Evolutionary conservation across 2,329 filamentous ascomycete genomes (phyloP).

Genomic region (Hypoxylon sp.): DNA sequence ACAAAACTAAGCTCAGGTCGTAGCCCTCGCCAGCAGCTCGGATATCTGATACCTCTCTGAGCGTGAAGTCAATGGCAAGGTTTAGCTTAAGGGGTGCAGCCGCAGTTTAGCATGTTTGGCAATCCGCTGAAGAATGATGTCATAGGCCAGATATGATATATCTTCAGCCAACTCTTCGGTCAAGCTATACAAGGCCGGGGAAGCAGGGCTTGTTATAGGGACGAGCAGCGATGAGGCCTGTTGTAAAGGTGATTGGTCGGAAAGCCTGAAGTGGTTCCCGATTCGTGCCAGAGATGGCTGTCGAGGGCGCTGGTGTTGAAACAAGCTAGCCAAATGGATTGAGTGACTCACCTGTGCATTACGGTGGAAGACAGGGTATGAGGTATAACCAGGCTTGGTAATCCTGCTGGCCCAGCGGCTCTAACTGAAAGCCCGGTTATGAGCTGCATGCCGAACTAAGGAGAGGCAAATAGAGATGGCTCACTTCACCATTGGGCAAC

Average conservation of each 20-base stretch:
- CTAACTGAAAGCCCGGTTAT: constrained; percentile 9
- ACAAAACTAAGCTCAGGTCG: constrained; percentile 27
- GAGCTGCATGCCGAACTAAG: constrained; percentile 16
- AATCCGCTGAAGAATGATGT: constrained; percentile 37
- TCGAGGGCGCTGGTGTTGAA: constrained; percentile 23
- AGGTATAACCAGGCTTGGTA: constrained; percentile 15
- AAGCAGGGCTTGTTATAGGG: constrained; percentile 12
- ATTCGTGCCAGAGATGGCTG: constrained; percentile 23
- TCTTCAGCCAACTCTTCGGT: constrained; percentile 18
- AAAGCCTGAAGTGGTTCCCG: constrained; percentile 25
- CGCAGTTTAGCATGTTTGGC: constrained; percentile 23
- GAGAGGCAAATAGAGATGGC: constrained; percentile 10
- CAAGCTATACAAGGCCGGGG: constrained; percentile 6
- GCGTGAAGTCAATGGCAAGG: constrained; percentile 7
- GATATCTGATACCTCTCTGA: constrained; percentile 2
- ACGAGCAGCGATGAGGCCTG: constrained; percentile 16
- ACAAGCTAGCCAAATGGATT: constrained; percentile 29
- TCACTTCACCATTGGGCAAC: constrained; percentile 18
- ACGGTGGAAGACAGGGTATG: constrained; percentile 13
- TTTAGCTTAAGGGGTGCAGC: constrained; percentile 23
- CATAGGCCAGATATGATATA: constrained; percentile 35
- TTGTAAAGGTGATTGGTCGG: constrained; percentile 27
- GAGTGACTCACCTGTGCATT: constrained; percentile 27
- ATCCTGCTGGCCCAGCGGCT: not conserved
- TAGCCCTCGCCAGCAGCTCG: constrained; percentile 33